Percentiles rank a stretch among this genome's conserved stretches.
These are phyloP conservation scores for Ogataea polymorpha DNA, from an alignment of 805 yeast species.

Conservation along the genomic window DNA sequence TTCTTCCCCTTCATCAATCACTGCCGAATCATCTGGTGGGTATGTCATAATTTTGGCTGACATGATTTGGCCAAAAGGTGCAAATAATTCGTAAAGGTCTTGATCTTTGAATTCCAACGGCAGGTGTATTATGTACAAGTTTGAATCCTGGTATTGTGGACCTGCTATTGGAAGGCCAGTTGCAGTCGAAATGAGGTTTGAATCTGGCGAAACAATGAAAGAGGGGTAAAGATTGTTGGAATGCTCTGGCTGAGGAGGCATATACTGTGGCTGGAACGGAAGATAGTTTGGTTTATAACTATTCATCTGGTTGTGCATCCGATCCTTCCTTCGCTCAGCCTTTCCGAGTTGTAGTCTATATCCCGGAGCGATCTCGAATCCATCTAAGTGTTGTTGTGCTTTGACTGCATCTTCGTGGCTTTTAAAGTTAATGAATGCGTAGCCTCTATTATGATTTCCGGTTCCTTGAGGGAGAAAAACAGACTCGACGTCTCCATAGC, in stretches of 20 bases:
- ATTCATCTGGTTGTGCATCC: slow-evolving; percentile 25
- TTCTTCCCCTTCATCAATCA: slow-evolving; percentile 9
- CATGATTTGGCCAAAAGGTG: slow-evolving; percentile 47
- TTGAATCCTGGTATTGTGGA: slow-evolving; percentile 61
- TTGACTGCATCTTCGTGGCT: slow-evolving; percentile 46
- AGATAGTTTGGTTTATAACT: slow-evolving; percentile 15
- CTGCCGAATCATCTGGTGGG: slow-evolving; percentile 30
- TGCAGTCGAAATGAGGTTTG: slow-evolving; percentile 27
- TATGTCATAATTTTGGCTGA: slow-evolving; percentile 56
- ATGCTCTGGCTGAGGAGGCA: slow-evolving; percentile 4
- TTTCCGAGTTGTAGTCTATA: slow-evolving; percentile 36
- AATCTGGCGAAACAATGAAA: slow-evolving; percentile 28
- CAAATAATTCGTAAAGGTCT: slow-evolving; percentile 43
- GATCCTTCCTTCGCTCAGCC: slow-evolving; percentile 41
- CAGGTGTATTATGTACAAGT: slow-evolving; percentile 66
- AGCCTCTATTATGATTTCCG: slow-evolving; percentile 36
- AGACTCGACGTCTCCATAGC: slow-evolving; percentile 47
- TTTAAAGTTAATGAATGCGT: slow-evolving; percentile 53
- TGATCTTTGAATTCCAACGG: slow-evolving; percentile 55
- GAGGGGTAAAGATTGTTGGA: slow-evolving; percentile 16
- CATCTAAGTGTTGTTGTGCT: slow-evolving; percentile 48
- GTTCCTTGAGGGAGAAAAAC: slow-evolving; percentile 49
- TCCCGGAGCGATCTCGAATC: slow-evolving; percentile 35
- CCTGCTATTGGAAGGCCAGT: slow-evolving; percentile 42
- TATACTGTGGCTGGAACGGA: slow-evolving; percentile 8